Evolutionary conservation across 495 filamentous ascomycete genomes (phyloP), one percentile per base, ranked within the genome.

Genomic region (Hyaloscypha finlandica): DNA sequence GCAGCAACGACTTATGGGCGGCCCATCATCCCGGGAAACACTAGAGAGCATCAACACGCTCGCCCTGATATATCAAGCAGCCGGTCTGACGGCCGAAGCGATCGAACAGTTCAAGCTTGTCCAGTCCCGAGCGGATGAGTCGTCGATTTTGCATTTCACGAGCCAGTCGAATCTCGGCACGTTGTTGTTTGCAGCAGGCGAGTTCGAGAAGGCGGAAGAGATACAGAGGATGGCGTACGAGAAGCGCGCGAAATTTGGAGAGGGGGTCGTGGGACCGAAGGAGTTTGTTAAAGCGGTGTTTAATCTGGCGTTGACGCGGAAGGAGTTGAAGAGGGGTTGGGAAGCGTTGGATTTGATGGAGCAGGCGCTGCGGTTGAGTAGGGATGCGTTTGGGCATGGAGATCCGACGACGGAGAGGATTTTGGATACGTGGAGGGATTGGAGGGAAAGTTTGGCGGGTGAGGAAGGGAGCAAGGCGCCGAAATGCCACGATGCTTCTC

Each of bases 401-500:
- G 42, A 48, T 48, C 42, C 42, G 1, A 48, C 42, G 8, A 48
- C 42, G 11, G 42, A 4, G 16, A 14, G 42, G 42, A 48, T 48
- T 4, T 19, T 48, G 11, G 42, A 48, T 48, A 48, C 42, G 42
- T 48, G 42, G 42, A 14, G 11, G 42, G 42, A 48, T 4, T 48
- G 42, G 42, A 48, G 25, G 25, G 25, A 25, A 25, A 25, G 25
- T 25, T 25, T 25, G 25, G 25, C 25, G 25, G 2, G 25, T 25
- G 25, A 25, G 25, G 25, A 25, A 25, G 25, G 25, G 25, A 25
- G 2, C 3, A 72, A 61, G 30, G 81, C 73, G 2, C 92, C 92
- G 0, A 77, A 84, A 0, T 98, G 98, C 76, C 95, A 96, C 2
- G 96, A 93, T 0, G 97, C 94, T 35, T 96, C 94, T n/a, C 88